Conservation (phyloP, 2,329 filamentous ascomycete species). For the Fusarium scirpi region DNA sequence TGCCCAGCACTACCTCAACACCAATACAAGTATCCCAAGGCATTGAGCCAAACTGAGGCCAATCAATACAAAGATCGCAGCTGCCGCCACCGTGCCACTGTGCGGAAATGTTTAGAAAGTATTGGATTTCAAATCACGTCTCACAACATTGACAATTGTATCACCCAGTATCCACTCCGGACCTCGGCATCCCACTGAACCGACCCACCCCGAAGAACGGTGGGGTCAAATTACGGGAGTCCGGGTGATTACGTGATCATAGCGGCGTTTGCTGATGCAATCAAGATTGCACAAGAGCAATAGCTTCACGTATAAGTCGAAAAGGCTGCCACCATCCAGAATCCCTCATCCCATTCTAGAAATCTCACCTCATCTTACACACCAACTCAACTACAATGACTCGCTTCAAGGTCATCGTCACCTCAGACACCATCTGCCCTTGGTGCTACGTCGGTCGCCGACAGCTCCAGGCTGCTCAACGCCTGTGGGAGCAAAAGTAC, state of each 20-base stretch:
- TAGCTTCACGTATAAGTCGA: constrained; percentile 21
- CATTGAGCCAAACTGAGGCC: too few relatives aligned
- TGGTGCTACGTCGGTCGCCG: constrained; percentile 64
- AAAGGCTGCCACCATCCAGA: neutral
- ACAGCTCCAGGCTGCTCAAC: constrained; percentile 61
- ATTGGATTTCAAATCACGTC: constrained; percentile 18
- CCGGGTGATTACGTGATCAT: constrained; percentile 34
- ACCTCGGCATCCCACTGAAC: constrained; percentile 33
- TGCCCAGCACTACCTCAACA: neutral
- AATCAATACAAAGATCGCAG: neutral
- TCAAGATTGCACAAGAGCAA: constrained; percentile 17
- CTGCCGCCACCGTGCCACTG: neutral
- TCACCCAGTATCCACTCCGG: constrained; percentile 14
- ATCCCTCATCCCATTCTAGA: neutral
- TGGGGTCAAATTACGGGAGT: constrained; percentile 10
- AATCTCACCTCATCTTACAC: constrained; percentile 4
- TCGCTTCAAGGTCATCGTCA: constrained; percentile 58
- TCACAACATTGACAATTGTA: constrained; percentile 5
- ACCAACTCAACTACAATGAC: constrained; percentile 66
- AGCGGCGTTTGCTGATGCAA: constrained; percentile 20
- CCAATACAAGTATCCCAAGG: too few relatives aligned
- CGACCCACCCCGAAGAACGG: constrained; percentile 16
- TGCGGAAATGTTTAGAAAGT: neutral
- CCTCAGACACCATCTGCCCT: constrained; percentile 64
- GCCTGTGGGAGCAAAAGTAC: constrained; percentile 54